Percentiles rank a stretch among this genome's conserved stretches.
Evolutionary conservation across 73 alveolate species (phyloP).

Genomic region (Blepharisma stoltei): DNA sequence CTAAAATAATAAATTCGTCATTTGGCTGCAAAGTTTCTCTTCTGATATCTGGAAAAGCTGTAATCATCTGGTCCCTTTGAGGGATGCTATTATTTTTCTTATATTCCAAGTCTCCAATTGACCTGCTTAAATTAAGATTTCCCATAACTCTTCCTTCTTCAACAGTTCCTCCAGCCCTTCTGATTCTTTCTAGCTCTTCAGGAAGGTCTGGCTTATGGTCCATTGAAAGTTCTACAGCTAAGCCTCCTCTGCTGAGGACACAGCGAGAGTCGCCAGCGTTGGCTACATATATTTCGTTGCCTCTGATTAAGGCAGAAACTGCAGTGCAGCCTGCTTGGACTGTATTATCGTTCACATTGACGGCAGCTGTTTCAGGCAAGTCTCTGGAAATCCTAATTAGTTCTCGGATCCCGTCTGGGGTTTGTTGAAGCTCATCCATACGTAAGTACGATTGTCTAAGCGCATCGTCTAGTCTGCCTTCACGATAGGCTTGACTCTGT

Average conservation of each 20-base stretch:
- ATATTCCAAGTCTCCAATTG: slow-evolving; percentile 94
- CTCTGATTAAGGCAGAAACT: slow-evolving; percentile 72
- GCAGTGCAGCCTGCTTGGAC: slow-evolving; percentile 87
- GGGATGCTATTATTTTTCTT: slow-evolving; percentile 74
- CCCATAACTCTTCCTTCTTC: slow-evolving; percentile 77
- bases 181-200: slow-evolving; percentile 71
- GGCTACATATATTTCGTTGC: slow-evolving; percentile 68
- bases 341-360: slow-evolving; percentile 41
- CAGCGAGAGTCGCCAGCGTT: slow-evolving; percentile 94
- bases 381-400: slow-evolving; percentile 33
- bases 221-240: slow-evolving; percentile 67
- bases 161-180: slow-evolving; percentile 77
- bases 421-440: slow-evolving; percentile 79
- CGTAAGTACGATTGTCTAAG: slow-evolving; percentile 75
- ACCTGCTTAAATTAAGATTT: slow-evolving; percentile 73
- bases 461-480: slow-evolving; percentile 73
- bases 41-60: slow-evolving; percentile 82
- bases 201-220: slow-evolving; percentile 91
- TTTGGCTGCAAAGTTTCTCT: slow-evolving; percentile 42
- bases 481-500: slow-evolving; percentile 58
- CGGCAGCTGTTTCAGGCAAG: slow-evolving; percentile 30
- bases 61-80: slow-evolving; percentile 89
- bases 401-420: slow-evolving; percentile 71
- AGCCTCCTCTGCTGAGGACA: slow-evolving; percentile 69
- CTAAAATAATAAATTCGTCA: slow-evolving; percentile 52